These are phyloP conservation scores for Aureobasidium sp. DNA, from an alignment of 2,329 filamentous ascomycete genomes.

Conservation along the genomic window DNA sequence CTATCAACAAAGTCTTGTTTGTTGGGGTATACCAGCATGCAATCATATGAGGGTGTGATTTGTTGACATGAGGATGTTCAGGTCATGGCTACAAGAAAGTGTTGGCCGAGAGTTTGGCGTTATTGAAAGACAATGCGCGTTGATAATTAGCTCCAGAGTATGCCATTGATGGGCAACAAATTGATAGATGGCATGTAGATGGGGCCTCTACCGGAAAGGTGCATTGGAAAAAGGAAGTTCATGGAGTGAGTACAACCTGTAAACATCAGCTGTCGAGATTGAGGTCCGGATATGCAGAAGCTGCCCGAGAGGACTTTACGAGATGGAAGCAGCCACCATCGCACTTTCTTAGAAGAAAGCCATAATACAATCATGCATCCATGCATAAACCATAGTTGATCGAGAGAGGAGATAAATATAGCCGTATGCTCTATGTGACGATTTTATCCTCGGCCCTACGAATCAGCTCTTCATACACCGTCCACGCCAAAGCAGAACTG, in stretches of 20 bases:
- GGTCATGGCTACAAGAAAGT: background rate
- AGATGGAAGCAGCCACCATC: background rate
- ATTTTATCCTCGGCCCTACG: constrained; percentile 52
- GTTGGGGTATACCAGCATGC: background rate
- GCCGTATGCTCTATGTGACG: background rate
- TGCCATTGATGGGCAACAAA: background rate
- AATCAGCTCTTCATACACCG: constrained; percentile 88
- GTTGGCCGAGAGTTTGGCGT: background rate
- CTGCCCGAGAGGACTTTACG: background rate
- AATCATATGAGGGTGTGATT: background rate
- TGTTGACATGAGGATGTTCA: background rate
- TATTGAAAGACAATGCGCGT: background rate
- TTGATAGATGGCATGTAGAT: background rate
- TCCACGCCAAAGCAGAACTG: constrained; percentile 94
- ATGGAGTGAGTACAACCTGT: background rate
- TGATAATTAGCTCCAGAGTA: background rate
- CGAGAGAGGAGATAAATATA: background rate
- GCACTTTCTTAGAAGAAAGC: background rate
- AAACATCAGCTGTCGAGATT: background rate
- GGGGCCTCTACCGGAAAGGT: background rate
- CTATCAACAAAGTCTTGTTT: background rate
- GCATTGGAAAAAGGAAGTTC: background rate
- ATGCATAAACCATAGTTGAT: background rate
- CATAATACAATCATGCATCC: background rate
- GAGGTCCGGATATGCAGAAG: background rate